A percentile compares a stretch with the other conserved stretches of the same genome.
Evolutionary conservation across 768 basidiomycete genomes (phyloP).

Genomic region (Agaricus sinodeliciosus): DNA sequence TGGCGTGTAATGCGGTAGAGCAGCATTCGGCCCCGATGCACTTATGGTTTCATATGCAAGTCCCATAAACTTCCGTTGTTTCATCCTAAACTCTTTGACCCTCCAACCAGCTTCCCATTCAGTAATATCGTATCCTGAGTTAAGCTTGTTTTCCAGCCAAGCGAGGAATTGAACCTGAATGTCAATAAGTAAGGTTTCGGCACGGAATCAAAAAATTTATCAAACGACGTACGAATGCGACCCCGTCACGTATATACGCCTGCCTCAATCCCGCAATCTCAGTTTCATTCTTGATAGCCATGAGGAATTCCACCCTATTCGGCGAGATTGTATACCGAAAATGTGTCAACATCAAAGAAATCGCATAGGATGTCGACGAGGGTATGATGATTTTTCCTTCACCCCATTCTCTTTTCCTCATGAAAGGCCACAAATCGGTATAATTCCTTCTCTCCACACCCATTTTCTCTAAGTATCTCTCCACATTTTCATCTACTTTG

Average conservation of each 20-base stretch:
- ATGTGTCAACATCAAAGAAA: slow-evolving; percentile 79
- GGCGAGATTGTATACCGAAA: slow-evolving; percentile 71
- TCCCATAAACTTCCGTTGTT: slow-evolving; percentile 71
- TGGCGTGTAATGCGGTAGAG: slow-evolving; percentile 90
- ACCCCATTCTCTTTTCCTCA: slow-evolving; percentile 71
- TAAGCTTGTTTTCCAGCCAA: slow-evolving; percentile 81
- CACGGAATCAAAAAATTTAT: not conserved
- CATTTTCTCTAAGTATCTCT: slow-evolving; percentile 49
- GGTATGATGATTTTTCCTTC: slow-evolving; percentile 68
- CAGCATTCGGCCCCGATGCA: slow-evolving; percentile 86
- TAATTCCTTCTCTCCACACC: slow-evolving; percentile 60
- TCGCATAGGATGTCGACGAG: slow-evolving; percentile 73
- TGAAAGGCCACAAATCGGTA: slow-evolving; percentile 72
- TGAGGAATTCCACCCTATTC: slow-evolving; percentile 67
- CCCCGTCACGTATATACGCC: slow-evolving; percentile 89
- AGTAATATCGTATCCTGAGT: slow-evolving; percentile 73
- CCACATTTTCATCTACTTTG: slow-evolving; percentile 56
- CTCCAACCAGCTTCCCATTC: slow-evolving; percentile 91
- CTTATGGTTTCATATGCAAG: slow-evolving; percentile 88
- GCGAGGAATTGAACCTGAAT: slow-evolving; percentile 72
- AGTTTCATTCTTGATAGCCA: slow-evolving; percentile 82
- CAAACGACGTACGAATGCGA: slow-evolving; percentile 56
- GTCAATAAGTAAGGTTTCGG: not conserved
- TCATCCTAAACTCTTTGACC: slow-evolving; percentile 67
- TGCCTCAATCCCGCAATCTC: slow-evolving; percentile 78